Evolutionary conservation across 208 protist species (phyloP), one percentile per base, ranked within the genome.

Genomic region (Vickermania spadyakhi): DNA sequence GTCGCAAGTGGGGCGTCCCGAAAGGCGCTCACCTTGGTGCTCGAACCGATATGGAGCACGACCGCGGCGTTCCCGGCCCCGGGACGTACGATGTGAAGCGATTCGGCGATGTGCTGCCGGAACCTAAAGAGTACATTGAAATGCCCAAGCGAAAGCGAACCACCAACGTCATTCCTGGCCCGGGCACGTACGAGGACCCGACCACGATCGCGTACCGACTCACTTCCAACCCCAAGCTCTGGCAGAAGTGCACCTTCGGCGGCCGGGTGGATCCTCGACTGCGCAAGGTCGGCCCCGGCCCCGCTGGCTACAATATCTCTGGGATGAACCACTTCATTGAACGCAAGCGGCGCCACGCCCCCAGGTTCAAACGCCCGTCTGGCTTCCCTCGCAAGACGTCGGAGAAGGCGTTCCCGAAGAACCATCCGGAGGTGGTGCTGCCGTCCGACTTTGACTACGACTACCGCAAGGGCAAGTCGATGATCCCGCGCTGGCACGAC

Each of bases 391-490:
- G 21, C 11, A 18, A 55, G 21, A 23, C 26, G 51, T 7, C 13
- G 51, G 7, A 11, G 21, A 55, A 55, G 51, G n/a, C 25, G 13
- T 28, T 28, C 49, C 29, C 68, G 52, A 50, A 11, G 31, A n/a
- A 51, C 52, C 36, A 30, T 60, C 26, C 51, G 54, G 13, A 36
- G 31, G 63, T 56, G 1, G 25, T 60, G 0, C 72, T 93, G 2
- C 86, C 86, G 2, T 93, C 86, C 18, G 86, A 93, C 53, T 93
- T 93, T 68, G 79, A 88, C 63, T 80, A 78, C 58, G 62, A 87
- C 61, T 86, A 72, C 64, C 69, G 57, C 49, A 93, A 89, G 60
- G 86, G 86, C 28, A 77, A 82, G 42, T 70, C 75, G 14, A 80
- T 93, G 56, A 45, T 72, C 36, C 64, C 66, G 30, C 70, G 69